phyloP scores from a whole-genome alignment of 208 protist genomes.

The Wallacemonas sp. region DNA sequence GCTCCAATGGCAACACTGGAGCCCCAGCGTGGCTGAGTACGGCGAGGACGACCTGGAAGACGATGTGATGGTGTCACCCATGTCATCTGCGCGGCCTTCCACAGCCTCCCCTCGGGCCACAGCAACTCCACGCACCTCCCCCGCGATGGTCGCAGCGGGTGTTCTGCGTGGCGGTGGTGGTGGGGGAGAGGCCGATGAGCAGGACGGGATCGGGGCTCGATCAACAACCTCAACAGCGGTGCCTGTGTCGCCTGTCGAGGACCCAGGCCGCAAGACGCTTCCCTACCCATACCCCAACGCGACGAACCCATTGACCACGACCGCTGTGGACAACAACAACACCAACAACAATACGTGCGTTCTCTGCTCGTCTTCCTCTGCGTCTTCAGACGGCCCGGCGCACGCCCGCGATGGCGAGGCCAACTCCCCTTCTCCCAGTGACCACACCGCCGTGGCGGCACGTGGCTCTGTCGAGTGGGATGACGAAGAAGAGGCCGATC shows the following conservation, averaged over 20 bases:
- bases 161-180: too few species aligned
- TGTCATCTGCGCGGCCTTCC: slow-evolving; percentile 5
- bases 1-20: too few species aligned
- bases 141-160: not conserved
- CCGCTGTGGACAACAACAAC: not conserved
- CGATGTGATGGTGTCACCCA: slow-evolving; percentile 1
- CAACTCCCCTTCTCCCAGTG: too few species aligned
- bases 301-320: not conserved
- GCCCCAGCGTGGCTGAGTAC: too few species aligned
- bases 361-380: too few species aligned
- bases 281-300: not conserved
- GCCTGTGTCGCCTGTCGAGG: not conserved
- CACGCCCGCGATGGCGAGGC: too few species aligned
- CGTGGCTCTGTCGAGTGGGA: too few species aligned
- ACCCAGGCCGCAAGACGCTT: not conserved
- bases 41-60: not conserved
- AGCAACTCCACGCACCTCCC: not conserved
- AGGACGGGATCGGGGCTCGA: not conserved
- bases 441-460: too few species aligned
- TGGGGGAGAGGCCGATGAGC: too few species aligned
- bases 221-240: not conserved
- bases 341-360: not conserved
- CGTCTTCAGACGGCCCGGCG: too few species aligned
- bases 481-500: too few species aligned
- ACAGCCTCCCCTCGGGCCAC: not conserved